Base-by-base conservation (phyloP, 2,329 filamentous ascomycete genomes). In the Clonostachys rhizophaga region DNA sequence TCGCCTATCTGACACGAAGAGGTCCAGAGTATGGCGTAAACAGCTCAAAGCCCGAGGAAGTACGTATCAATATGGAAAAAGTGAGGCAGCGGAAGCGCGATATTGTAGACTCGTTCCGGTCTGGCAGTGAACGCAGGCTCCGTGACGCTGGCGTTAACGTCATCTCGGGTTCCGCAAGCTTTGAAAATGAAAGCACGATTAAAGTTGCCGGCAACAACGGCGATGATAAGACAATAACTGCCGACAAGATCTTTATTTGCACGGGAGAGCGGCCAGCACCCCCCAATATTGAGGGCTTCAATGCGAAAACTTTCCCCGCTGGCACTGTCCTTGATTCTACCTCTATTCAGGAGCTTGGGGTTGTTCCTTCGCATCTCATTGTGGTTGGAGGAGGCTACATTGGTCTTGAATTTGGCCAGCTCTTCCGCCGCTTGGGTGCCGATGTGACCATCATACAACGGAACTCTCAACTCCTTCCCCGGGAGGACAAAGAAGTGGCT, bases 331-430 rank as follows among this genome's bases (percentile, higher is more conserved):
- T 77, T 18, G 61, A 77, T 55, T 77, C 72, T 9, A 77, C 72
- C 1, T 67, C 65, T 40, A 64, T 77, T 40, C 68, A 72, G 59
- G 74, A 78, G 50, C 58, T 77, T 5, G 65, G 55, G 14, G 55
- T 59, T 12, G 68, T 76, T 11, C 76, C 76, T 3, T 54, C 61
- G 12, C 72, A 76, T 57, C 62, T 79, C 5, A 58, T 78, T 35
- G 67, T 79, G 2, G 50, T 79, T n/a, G 75, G 76, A 2, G 76
- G 75, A 5, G 75, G 76, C 5, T 75, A 75, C 48, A 66, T 79
- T 34, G 76, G 75, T 2, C 58, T 79, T 11, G 76, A 79, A 52
- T 79, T 79, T 50, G 75, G 67, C 3, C 76, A 79, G 57, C 62
- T 78, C 24, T 75, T 78, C 57, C 61, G 68, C 2, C 64, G 76